These are phyloP conservation scores for Xerocomus potaroensis DNA, from an alignment of 768 basidiomycete genomes.

Conservation along the genomic window DNA sequence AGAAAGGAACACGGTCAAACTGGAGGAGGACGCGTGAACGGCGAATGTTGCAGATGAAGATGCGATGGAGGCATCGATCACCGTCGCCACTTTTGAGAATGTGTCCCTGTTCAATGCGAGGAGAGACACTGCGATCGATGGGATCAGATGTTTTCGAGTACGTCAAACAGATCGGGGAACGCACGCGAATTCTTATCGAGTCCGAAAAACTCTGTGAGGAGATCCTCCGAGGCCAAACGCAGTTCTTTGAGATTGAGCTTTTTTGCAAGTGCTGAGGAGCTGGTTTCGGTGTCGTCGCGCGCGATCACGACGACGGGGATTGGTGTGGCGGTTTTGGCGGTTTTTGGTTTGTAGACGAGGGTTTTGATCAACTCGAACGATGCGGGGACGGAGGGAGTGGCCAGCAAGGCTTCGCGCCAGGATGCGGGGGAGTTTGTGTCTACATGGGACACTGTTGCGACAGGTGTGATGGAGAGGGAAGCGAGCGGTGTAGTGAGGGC, in stretches of 20 bases:
- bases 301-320: constrained; percentile 87
- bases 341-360: constrained; percentile 94
- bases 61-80: constrained; percentile 79
- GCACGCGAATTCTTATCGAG: constrained; percentile 83
- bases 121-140: constrained; percentile 61
- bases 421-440: constrained; percentile 64
- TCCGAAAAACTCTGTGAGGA: constrained; percentile 78
- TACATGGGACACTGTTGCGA: constrained; percentile 50
- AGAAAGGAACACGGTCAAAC: constrained; percentile 70
- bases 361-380: constrained; percentile 78
- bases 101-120: constrained; percentile 62
- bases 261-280: constrained; percentile 72
- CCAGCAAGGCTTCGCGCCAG: constrained; percentile 72
- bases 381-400: constrained; percentile 45
- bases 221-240: constrained; percentile 79
- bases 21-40: constrained; percentile 69
- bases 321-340: constrained; percentile 81
- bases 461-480: constrained; percentile 51
- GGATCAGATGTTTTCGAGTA: neutral
- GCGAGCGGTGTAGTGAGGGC: constrained; percentile 39
- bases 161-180: constrained; percentile 28
- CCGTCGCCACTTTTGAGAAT: constrained; percentile 68
- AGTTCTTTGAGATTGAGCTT: constrained; percentile 83
- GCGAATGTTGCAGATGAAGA: constrained; percentile 61
- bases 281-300: constrained; percentile 79